Conservation (phyloP, 768 basidiomycete genomes). For the Russula compacta region DNA sequence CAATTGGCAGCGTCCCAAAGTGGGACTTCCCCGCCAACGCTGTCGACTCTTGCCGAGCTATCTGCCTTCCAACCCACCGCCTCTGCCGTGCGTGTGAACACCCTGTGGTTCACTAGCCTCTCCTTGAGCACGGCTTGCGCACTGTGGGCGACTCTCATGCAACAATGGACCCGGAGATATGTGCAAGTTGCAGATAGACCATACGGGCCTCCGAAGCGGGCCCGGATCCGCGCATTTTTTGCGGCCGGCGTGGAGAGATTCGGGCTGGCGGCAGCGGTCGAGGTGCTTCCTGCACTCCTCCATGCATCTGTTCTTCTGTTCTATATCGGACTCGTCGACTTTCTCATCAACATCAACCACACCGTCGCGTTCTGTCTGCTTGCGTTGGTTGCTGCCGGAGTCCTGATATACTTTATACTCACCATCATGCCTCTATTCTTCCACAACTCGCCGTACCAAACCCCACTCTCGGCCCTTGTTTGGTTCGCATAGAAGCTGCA, state of each 20-base stretch:
- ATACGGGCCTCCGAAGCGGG: constrained; percentile 11
- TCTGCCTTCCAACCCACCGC: neutral
- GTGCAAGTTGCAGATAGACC: constrained; percentile 10
- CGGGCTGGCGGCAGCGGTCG: constrained; percentile 8
- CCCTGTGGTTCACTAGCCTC: constrained; percentile 16
- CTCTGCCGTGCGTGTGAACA: constrained; percentile 13
- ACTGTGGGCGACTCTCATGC: constrained; percentile 17
- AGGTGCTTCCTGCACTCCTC: constrained; percentile 15
- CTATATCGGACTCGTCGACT: constrained; percentile 14
- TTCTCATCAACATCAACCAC: constrained; percentile 9
- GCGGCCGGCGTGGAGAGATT: constrained; percentile 10
- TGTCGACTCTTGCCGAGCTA: neutral
- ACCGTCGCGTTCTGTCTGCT: constrained; percentile 4
- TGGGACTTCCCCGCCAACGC: neutral
- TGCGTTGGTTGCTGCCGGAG: neutral
- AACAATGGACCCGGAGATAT: constrained; percentile 17
- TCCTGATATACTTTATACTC: constrained; percentile 1
- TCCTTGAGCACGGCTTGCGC: constrained; percentile 10
- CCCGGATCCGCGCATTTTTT: constrained; percentile 15
- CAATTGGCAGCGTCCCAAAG: neutral
- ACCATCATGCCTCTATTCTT: constrained; percentile 10
- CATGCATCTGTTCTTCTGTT: constrained; percentile 17
- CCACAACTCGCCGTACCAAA: constrained; percentile 15
- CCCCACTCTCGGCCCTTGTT: constrained; percentile 9
- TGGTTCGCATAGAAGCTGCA: neutral